Conservation (phyloP, 2,329 filamentous ascomycete genomes). For the Chrysoporthe cubensis region DNA sequence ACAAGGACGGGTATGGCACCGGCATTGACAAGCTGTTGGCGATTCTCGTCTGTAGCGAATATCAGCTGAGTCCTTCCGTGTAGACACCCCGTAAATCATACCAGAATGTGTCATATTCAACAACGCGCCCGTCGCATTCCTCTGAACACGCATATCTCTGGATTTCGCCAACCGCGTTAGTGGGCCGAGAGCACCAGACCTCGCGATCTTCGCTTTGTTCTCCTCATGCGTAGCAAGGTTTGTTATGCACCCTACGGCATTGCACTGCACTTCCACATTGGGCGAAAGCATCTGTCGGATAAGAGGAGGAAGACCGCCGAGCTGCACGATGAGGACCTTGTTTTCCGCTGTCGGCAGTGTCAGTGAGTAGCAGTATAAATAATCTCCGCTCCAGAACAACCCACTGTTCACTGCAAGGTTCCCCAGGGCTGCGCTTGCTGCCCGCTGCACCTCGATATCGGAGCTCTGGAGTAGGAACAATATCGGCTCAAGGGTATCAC, state of each 20-base stretch:
- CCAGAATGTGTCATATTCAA: constrained; percentile 99
- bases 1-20: constrained; percentile 98
- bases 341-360: constrained; percentile 77
- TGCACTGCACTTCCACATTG: constrained; percentile 98
- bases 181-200: constrained; percentile 88
- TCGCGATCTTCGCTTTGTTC: constrained; percentile 98
- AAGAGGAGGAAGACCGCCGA: constrained; percentile 86
- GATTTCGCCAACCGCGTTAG: constrained; percentile 93
- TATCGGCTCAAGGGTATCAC: constrained; percentile 93
- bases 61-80: constrained; percentile 33
- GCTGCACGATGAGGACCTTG: constrained; percentile 92
- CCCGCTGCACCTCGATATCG: constrained; percentile 95
- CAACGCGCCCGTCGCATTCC: constrained; percentile 93
- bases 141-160: constrained; percentile 97
- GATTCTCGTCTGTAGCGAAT: constrained; percentile 77
- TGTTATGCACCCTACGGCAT: constrained; percentile 97
- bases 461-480: constrained; percentile 92
- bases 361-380: constrained; percentile 39
- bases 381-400: constrained; percentile 35
- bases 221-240: constrained; percentile 98
- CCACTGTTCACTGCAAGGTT: constrained; percentile 97
- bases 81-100: constrained; percentile 47
- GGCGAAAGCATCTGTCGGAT: constrained; percentile 98
- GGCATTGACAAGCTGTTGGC: constrained; percentile 94
- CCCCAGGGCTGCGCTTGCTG: constrained; percentile 91